Percentiles rank a stretch among this genome's conserved stretches.
Conservation (phyloP, 306 rosid species). For the Pyrus communis region DNA sequence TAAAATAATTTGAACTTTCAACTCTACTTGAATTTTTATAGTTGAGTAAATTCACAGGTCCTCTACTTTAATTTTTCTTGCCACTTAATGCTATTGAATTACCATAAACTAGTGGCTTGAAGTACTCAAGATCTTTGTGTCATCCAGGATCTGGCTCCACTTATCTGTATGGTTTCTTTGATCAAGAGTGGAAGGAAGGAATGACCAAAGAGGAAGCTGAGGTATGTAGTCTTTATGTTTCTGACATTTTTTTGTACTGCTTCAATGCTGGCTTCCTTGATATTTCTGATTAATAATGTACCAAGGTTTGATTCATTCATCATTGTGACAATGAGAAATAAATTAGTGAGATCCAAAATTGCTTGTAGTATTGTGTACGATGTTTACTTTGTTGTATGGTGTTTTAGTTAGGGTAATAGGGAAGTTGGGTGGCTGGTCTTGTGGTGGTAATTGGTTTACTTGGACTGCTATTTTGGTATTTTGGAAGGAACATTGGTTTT, state of each 20-base stretch:
- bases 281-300: background rate
- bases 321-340: background rate
- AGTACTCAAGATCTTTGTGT: background rate
- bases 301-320: background rate
- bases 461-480: background rate
- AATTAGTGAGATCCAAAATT: background rate
- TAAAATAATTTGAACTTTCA: background rate
- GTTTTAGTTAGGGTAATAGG: background rate
- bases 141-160: slow-evolving; percentile 87
- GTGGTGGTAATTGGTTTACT: background rate
- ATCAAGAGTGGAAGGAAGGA: slow-evolving; percentile 94
- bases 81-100: background rate
- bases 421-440: background rate
- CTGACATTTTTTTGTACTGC: background rate
- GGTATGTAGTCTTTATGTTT: slow-evolving; percentile 31
- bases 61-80: background rate
- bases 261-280: background rate
- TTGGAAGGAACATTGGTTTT: background rate
- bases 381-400: background rate
- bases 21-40: background rate
- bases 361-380: background rate
- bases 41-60: background rate
- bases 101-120: background rate
- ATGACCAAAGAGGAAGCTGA: slow-evolving; percentile 96
- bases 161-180: slow-evolving; percentile 88